A percentile compares a stretch with the other conserved stretches of the same genome.
Conservation (phyloP, 192 early-diverging fungal species). For the Coemansia sp. region DNA sequence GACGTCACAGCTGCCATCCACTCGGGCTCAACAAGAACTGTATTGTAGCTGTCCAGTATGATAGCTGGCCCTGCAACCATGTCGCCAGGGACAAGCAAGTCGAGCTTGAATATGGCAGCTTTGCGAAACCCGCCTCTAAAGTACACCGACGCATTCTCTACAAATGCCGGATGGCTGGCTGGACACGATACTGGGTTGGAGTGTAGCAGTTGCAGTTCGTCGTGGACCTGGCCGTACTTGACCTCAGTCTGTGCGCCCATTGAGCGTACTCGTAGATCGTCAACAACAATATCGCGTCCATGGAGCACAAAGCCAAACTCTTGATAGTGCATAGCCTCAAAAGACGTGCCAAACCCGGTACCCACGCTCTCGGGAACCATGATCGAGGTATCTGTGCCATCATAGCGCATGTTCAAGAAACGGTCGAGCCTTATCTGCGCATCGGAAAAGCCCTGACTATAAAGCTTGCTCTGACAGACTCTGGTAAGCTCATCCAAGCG, state of each 20-base stretch:
- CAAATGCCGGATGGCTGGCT: slow-evolving; percentile 29
- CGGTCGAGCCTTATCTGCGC: slow-evolving; percentile 61
- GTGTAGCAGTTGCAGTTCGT: slow-evolving; percentile 50
- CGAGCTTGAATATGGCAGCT: slow-evolving; percentile 74
- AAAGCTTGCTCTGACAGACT: slow-evolving; percentile 58
- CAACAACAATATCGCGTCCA: slow-evolving; percentile 80
- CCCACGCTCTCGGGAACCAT: slow-evolving; percentile 77
- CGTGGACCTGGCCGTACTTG: slow-evolving; percentile 43
- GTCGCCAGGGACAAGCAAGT: slow-evolving; percentile 65
- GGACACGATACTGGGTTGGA: neutral
- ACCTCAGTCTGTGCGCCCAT: slow-evolving; percentile 59
- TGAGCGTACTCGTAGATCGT: slow-evolving; percentile 91
- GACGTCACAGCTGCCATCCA: slow-evolving; percentile 77
- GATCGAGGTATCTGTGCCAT: slow-evolving; percentile 89
- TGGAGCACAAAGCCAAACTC: slow-evolving; percentile 95
- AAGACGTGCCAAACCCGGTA: slow-evolving; percentile 62
- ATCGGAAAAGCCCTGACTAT: slow-evolving; percentile 69
- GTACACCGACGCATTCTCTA: slow-evolving; percentile 65
- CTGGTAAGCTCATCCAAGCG: slow-evolving; percentile 57
- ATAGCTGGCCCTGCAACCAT: slow-evolving; percentile 82
- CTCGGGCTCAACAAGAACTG: slow-evolving; percentile 83
- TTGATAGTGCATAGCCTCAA: slow-evolving; percentile 77
- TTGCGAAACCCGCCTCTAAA: slow-evolving; percentile 73
- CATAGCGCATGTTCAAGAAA: slow-evolving; percentile 88
- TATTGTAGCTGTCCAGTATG: slow-evolving; percentile 88